These are phyloP conservation scores for Ascobolus immersus DNA, from an alignment of 495 filamentous ascomycete species.

Conservation along the genomic window DNA sequence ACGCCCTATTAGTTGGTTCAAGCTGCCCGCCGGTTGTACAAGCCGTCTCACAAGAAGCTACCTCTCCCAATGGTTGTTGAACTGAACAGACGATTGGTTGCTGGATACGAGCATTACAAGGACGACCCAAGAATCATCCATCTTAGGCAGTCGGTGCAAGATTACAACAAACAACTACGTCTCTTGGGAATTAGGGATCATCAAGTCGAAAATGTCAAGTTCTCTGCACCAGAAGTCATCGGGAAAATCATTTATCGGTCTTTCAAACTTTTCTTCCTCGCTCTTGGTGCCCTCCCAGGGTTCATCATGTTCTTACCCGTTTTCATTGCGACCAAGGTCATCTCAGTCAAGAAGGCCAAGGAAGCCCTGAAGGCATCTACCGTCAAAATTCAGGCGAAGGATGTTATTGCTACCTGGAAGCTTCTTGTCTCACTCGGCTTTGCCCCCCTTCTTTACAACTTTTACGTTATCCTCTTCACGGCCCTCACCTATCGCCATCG, in stretches of 20 bases:
- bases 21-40: slow-evolving; percentile 81
- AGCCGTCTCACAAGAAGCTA: slow-evolving; percentile 76
- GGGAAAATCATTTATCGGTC: slow-evolving; percentile 57
- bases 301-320: slow-evolving; percentile 71
- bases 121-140: slow-evolving; percentile 63
- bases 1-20: slow-evolving; percentile 42
- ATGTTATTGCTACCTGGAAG: slow-evolving; percentile 98
- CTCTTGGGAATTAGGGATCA: slow-evolving; percentile 77
- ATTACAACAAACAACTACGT: slow-evolving; percentile 73
- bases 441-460: slow-evolving; percentile 60
- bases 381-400: slow-evolving; percentile 77
- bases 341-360: slow-evolving; percentile 72
- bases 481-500: slow-evolving; percentile 59
- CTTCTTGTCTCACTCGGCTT: slow-evolving; percentile 74
- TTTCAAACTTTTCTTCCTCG: slow-evolving; percentile 45
- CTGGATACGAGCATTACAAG: slow-evolving; percentile 81
- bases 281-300: slow-evolving; percentile 64
- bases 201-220: slow-evolving; percentile 77
- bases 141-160: slow-evolving; percentile 50
- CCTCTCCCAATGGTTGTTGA: slow-evolving; percentile 87
- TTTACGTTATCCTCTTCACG: slow-evolving; percentile 48
- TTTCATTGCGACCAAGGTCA: slow-evolving; percentile 67
- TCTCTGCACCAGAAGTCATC: slow-evolving; percentile 49
- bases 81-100: slow-evolving; percentile 75
- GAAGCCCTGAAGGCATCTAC: slow-evolving; percentile 77